Evolutionary conservation across 2,329 filamentous ascomycete species (phyloP), one percentile per base, ranked within the genome.

Genomic region (Cercospora canescens): DNA sequence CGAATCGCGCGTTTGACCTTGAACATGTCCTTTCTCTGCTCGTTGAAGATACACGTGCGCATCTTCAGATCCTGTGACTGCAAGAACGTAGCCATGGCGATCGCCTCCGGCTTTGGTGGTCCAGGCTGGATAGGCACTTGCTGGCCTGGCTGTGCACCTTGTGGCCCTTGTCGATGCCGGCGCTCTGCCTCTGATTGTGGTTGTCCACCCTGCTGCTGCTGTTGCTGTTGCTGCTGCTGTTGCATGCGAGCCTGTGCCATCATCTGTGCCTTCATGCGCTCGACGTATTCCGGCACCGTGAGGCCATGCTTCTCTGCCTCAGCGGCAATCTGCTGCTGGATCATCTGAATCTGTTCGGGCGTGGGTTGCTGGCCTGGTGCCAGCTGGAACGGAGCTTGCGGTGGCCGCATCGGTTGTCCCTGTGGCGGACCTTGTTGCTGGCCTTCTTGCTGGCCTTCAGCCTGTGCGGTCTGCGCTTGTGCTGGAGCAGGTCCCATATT

Each of bases 11-110:
- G 92, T 86, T 98, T 98, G 79, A 99, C 95, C 85, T 90, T 91
- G 81, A 99, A 98, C 92, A 99, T 96, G 71, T 99, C 94, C 82
- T 97, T 98, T 75, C 95, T 88, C 85, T 97, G 94, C 74, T 95
- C 95, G 71, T 97, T 94, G 71, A 98, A 87, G 70, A 99, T 96
- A 78, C 92, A 94, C 18, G 94, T 97, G 69, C 95, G 86, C 18
- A 87, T 86, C 86, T 99, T 99, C 70, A 99, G 82, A 66, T 95
- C 88, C 81, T 97, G 94, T 65, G 86, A 80, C 72, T 89, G 89
- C 66, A 99, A 82, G 81, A 96, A 99, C 75, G 92, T 90, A 71
- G 95, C 96, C 62, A 99, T 86, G 8, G 94, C 93, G 54, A 98
- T 81, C 21, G 93, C 94, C 75, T 93, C 89, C 41, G 94, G 94